These are phyloP conservation scores for Pelargonium myrrhifolium DNA, from an alignment of 441 rosid species.

Conservation along the genomic window DNA sequence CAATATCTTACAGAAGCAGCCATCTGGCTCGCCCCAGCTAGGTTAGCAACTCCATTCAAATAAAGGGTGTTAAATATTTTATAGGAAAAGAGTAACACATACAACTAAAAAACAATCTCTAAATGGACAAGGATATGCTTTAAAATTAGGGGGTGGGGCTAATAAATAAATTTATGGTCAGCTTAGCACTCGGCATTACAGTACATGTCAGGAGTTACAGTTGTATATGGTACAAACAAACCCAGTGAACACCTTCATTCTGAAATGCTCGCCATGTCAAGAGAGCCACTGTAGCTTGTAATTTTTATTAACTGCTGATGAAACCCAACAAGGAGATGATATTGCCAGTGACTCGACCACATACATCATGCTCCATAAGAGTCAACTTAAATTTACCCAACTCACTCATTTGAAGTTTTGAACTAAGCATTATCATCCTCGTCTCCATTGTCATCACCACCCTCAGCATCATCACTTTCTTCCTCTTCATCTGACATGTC, in stretches of 20 bases:
- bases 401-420: neutral
- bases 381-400: slow-evolving; percentile 7
- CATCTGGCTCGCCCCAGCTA: neutral
- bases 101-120: slow-evolving; percentile 23
- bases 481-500: slow-evolving; percentile 89
- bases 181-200: slow-evolving; percentile 26
- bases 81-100: slow-evolving; percentile 14
- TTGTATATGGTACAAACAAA: slow-evolving; percentile 40
- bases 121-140: neutral
- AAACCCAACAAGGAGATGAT: slow-evolving; percentile 14
- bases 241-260: slow-evolving; percentile 17
- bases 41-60: neutral
- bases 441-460: slow-evolving; percentile 31
- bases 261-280: slow-evolving; percentile 19
- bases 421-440: slow-evolving; percentile 38
- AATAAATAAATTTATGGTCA: slow-evolving; percentile 14
- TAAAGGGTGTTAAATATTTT: neutral
- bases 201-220: slow-evolving; percentile 18
- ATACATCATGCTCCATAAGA: slow-evolving; percentile 13
- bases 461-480: slow-evolving; percentile 55
- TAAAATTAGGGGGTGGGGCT: slow-evolving; percentile 8
- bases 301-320: slow-evolving; percentile 14
- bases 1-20: too few relatives aligned
- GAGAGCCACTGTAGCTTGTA: slow-evolving; percentile 17
- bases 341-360: slow-evolving; percentile 16